Percentiles rank a stretch among this genome's conserved stretches.
Conservation (phyloP, 2,329 filamentous ascomycete genomes). For the Proliferodiscus dingleyae region DNA sequence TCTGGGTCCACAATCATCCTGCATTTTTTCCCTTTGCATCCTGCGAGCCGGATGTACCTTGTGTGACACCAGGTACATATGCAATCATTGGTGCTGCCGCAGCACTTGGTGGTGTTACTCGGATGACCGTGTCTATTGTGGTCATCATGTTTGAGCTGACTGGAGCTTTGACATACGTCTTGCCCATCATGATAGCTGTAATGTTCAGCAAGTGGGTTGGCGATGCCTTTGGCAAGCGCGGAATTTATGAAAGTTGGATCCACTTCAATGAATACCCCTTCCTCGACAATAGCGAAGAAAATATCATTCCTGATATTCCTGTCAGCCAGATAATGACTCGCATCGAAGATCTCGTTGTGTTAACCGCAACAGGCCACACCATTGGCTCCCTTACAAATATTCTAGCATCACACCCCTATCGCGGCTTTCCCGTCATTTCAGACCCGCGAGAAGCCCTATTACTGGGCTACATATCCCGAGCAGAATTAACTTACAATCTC, state of each 20-base stretch:
- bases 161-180: slow-evolving; percentile 88
- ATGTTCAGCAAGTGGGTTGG: slow-evolving; percentile 99
- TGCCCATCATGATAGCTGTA: slow-evolving; percentile 98
- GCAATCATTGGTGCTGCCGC: slow-evolving; percentile 94
- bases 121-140: slow-evolving; percentile 96
- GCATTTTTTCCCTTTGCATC: slow-evolving; percentile 70
- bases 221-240: slow-evolving; percentile 85
- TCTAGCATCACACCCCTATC: slow-evolving; percentile 69
- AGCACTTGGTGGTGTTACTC: slow-evolving; percentile 86
- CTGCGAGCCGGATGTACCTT: slow-evolving; percentile 81
- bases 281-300: slow-evolving; percentile 84
- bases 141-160: slow-evolving; percentile 99
- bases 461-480: slow-evolving; percentile 89
- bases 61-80: slow-evolving; percentile 91
- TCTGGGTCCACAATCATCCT: slow-evolving; percentile 77
- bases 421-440: slow-evolving; percentile 86
- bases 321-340: slow-evolving; percentile 89
- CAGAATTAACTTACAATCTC: slow-evolving; percentile 80
- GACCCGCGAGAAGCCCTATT: slow-evolving; percentile 73
- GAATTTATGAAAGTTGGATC: slow-evolving; percentile 98
- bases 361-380: slow-evolving; percentile 84
- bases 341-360: slow-evolving; percentile 82
- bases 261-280: slow-evolving; percentile 93
- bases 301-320: slow-evolving; percentile 72
- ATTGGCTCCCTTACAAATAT: slow-evolving; percentile 68